phyloP scores from a whole-genome alignment of 2,329 filamentous ascomycete genomes.

The Mycosphaerelloides madeirae region DNA sequence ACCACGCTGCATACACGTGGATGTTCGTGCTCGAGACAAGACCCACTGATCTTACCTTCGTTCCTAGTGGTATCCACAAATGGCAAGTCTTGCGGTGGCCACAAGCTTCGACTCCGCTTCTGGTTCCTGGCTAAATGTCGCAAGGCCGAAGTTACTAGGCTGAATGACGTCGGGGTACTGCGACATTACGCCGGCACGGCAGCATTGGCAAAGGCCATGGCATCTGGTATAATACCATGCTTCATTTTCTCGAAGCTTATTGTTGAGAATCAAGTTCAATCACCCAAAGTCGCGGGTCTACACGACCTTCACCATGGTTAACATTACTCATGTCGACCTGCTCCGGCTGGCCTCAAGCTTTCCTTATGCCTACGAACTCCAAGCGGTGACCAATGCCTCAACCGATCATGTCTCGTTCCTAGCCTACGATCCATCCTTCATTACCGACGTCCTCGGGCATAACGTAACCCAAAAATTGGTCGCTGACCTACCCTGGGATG shows the following conservation, averaged over 20 bases:
- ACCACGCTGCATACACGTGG: no score
- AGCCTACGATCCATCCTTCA: constrained; percentile 29
- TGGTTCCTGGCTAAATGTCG: constrained; percentile 4
- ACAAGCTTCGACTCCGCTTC: no score
- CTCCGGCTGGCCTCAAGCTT: constrained; percentile 30
- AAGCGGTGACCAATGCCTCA: constrained; percentile 27
- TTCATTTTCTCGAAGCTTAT: not conserved
- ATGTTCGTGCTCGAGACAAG: no score
- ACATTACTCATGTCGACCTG: constrained; percentile 32
- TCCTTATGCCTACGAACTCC: constrained; percentile 28
- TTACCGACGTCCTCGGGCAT: constrained; percentile 28
- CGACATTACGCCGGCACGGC: constrained; percentile 7
- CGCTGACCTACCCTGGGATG: constrained; percentile 22
- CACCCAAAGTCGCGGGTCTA: not conserved
- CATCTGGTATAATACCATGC: not conserved
- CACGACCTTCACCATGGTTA: constrained; percentile 25
- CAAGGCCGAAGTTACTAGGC: no score
- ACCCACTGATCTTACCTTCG: no score
- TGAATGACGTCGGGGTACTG: constrained; percentile 7
- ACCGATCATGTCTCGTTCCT: constrained; percentile 27
- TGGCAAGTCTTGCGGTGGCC: no score
- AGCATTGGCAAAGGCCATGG: constrained; percentile 11
- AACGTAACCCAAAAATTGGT: constrained; percentile 29
- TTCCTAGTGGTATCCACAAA: no score
- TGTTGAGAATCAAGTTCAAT: not conserved